These are phyloP conservation scores for Talaromyces sp. DNA, from an alignment of 2,329 filamentous ascomycete species.

Conservation along the genomic window DNA sequence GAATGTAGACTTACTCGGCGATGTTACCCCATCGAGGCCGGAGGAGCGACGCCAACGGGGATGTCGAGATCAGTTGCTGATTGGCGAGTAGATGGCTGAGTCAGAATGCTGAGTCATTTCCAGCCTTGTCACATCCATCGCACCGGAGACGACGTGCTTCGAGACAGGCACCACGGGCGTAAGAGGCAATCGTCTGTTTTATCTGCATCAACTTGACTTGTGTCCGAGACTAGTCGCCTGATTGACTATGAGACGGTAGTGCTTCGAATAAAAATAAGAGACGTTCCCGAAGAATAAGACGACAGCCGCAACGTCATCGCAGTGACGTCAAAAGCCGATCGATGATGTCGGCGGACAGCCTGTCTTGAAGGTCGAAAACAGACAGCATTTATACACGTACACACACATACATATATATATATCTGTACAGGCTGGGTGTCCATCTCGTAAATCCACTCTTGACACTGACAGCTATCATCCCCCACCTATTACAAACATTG, in stretches of 20 bases:
- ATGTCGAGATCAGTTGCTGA: not conserved
- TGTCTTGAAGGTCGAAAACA: not conserved
- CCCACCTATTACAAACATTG: no score
- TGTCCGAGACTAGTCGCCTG: no score
- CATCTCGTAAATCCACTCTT: not conserved
- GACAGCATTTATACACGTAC: no score
- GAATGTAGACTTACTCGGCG: not conserved
- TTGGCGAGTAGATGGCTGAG: not conserved
- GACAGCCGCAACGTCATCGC: not conserved
- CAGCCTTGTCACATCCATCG: not conserved
- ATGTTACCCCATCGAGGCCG: slow-evolving; percentile 4
- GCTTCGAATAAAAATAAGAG: not conserved
- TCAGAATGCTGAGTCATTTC: slow-evolving; percentile 10
- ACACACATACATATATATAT: no score
- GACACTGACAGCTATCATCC: not conserved
- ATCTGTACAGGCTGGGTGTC: no score
- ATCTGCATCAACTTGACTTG: no score
- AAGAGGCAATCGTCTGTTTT: no score
- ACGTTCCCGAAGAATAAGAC: not conserved
- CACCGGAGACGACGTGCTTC: no score
- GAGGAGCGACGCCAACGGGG: not conserved
- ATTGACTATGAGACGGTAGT: not conserved
- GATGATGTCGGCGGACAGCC: slow-evolving; percentile 1
- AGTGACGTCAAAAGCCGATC: slow-evolving; percentile 11
- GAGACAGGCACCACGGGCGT: not conserved